Evolutionary conservation across 805 yeast species (phyloP), one percentile per base, ranked within the genome.

Genomic region (Priceomyces haplophilus): DNA sequence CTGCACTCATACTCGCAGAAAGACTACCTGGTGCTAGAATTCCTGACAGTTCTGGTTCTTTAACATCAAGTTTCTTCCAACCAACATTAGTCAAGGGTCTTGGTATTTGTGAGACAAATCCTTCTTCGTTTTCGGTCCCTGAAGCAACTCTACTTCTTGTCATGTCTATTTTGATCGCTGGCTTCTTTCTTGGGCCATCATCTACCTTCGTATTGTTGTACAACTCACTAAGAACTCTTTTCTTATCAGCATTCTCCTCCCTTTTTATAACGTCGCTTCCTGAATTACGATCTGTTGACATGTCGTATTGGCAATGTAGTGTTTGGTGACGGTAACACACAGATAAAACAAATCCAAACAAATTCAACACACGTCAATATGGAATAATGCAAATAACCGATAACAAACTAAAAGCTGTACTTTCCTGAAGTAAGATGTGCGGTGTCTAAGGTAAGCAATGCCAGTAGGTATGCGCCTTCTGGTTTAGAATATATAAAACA

Each of bases 81-180:
- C 20, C 27, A 15, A 29, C 15, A 20, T 20, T 35, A 3, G 42
- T 7, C 5, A 38, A 42, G 4, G 47, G 42, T 17, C 38, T 34
- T 12, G 48, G 47, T 20, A 45, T 45, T 32, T 45, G 38, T 8
- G 48, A 37, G 20, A 16, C 20, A 19, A 37, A 39, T 17, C 24
- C 16, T 10, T 33, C 25, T 10, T 31, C 37, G 15, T 15, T 21
- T 15, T 38, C 30, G 5, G 15, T 27, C 31, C 31, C 31, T 4
- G 5, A n/a, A 11, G 31, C 15, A 27, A 27, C 31, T 30, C 40
- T n/a, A 29, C 20, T 27, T 17, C 37, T 45, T 12, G 44, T 57
- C 51, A 55, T 42, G 37, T 50, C 58, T 36, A 52, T 52, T 7
- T 54, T 58, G n/a, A 55, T 41, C 4, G 55, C 49, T 18, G 49